Base-by-base conservation (phyloP, 257 asterid genomes). In the Rauvolfia tetraphylla region DNA sequence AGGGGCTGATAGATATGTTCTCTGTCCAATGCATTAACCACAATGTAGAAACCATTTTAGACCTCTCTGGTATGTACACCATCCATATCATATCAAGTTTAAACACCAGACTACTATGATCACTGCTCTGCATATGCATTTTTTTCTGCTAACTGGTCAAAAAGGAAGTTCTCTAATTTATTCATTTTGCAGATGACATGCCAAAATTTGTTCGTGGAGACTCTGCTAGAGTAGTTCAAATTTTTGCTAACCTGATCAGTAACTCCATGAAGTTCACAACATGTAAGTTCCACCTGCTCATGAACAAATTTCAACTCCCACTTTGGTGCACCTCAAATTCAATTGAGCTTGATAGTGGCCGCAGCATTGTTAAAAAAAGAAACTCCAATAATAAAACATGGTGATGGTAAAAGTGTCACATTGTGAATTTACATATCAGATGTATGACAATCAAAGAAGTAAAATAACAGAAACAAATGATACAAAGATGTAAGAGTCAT, bases 21-120 rank as follows among this genome's bases (percentile, higher is more conserved):
- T 93, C 97, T 41, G 96, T 93, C 56, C 98, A 93, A 85, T 86
- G 98, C 85, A 89, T 90, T 72, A 89, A 92, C 89, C 94, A 90
- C 81, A 89, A 90, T 67, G 95, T 92, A 29, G 97, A 93, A 85
- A 92, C 89, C 20, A 88, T 93, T 80, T 90, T 93, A 81, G 97
- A 93, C 86, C 87, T 93, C 80, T 87, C 96, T 36, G 98, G 98
- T 93, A 87, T 73, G 76, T 15, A 54, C 58, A 53, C 13, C 36
- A 65, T 49, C 61, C 48, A 36, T 18, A 33, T 13, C 66, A 53
- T 33, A 70, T 25, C 34, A 51, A 7, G 27, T 38, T 23, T 25
- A 48, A 38, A 38, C 33, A 27, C 29, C 39, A 34, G 80, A 41
- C 17, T 65, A 22, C 14, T 51, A 46, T 29, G 31, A 14, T 36